Conservation (phyloP, 2,329 filamentous ascomycete species). For the Alternaria ventricosa region DNA sequence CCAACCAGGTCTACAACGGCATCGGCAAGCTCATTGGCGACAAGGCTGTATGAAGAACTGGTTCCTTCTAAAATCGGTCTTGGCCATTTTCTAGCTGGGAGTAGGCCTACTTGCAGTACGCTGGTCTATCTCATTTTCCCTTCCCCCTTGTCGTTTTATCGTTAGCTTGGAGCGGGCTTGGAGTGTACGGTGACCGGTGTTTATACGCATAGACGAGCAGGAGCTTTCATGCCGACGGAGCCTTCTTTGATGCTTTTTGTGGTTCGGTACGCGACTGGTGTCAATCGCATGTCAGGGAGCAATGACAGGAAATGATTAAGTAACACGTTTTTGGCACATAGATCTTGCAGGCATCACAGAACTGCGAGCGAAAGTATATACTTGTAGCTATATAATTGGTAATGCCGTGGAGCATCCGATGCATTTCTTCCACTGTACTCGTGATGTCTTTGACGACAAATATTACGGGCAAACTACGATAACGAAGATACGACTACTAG, state of each 20-base stretch:
- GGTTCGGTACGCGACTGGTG: constrained; percentile 19
- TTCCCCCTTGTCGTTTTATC: constrained; percentile 41
- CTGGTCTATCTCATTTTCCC: constrained; percentile 7
- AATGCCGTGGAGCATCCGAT: constrained; percentile 26
- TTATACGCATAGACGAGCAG: constrained; percentile 45
- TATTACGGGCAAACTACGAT: not conserved
- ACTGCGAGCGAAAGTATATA: constrained; percentile 28
- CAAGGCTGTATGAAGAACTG: constrained; percentile 26
- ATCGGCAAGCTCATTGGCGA: constrained; percentile 46
- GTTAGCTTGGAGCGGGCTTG: constrained; percentile 27
- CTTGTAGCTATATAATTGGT: constrained; percentile 45
- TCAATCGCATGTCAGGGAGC: constrained; percentile 32
- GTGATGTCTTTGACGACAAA: not conserved
- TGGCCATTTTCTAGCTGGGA: not conserved
- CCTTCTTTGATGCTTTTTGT: constrained; percentile 17
- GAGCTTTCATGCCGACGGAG: constrained; percentile 28
- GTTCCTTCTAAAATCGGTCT: not conserved
- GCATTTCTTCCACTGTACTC: not conserved
- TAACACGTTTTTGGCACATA: constrained; percentile 42
- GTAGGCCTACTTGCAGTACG: not conserved
- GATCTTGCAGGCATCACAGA: constrained; percentile 29
- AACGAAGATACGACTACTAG: not conserved
- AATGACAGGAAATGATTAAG: constrained; percentile 39
- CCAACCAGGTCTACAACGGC: constrained; percentile 42
- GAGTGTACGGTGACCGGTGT: constrained; percentile 35